A percentile compares a stretch with the other conserved stretches of the same genome.
These are phyloP conservation scores for Drosera spatulata DNA, from an alignment of 179 eudicot genomes.

Conservation along the genomic window DNA sequence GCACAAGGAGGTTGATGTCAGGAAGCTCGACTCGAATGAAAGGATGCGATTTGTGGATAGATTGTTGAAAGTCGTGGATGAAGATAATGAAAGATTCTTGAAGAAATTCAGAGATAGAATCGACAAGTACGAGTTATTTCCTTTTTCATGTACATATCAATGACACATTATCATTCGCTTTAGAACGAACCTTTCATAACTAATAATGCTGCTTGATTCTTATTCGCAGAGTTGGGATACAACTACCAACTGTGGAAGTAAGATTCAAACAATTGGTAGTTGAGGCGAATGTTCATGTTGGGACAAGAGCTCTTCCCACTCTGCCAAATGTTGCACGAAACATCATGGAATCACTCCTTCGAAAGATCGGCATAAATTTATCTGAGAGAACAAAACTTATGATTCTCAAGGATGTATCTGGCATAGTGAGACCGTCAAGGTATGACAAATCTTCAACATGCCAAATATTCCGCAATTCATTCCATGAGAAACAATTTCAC, in stretches of 20 bases:
- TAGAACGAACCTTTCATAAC: not conserved
- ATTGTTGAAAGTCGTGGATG: constrained; percentile 35
- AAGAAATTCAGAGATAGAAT: constrained; percentile 30
- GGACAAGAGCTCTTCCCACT: constrained; percentile 62
- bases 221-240: constrained; percentile 45
- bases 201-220: not conserved
- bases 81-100: constrained; percentile 40
- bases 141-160: not conserved
- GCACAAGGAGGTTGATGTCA: constrained; percentile 34
- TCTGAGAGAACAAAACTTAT: constrained; percentile 26
- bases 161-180: too few relatives aligned
- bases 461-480: too few relatives aligned
- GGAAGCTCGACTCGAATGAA: constrained; percentile 30
- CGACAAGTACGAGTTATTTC: constrained; percentile 21
- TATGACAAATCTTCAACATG: not conserved
- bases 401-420: constrained; percentile 32
- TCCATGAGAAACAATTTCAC: too few relatives aligned
- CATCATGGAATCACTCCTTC: constrained; percentile 27
- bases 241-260: constrained; percentile 46
- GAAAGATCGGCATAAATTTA: constrained; percentile 19
- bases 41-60: constrained; percentile 28
- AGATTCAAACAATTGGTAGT: constrained; percentile 35
- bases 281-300: constrained; percentile 50
- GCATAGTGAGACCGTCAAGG: constrained; percentile 40
- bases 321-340: constrained; percentile 48